These are phyloP conservation scores for Alternaria panax DNA, from an alignment of 2,329 filamentous ascomycete species.

Conservation along the genomic window DNA sequence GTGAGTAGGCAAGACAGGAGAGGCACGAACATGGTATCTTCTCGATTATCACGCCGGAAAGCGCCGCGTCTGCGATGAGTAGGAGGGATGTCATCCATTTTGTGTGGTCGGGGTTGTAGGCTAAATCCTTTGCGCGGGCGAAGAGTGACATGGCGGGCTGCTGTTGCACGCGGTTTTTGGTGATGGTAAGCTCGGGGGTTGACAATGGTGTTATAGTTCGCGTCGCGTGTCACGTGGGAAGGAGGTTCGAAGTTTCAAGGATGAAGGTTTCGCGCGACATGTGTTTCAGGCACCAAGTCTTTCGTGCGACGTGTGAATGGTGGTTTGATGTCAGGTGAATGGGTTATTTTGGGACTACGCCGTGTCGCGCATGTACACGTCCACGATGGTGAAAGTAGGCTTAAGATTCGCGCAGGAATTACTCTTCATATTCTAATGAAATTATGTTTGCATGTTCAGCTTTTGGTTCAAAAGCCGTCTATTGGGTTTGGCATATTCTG, in stretches of 20 bases:
- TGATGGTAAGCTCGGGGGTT: conserved; percentile 12
- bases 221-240: conserved; percentile 31
- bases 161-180: background rate
- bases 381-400: background rate
- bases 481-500: too few species aligned
- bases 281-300: conserved; percentile 36
- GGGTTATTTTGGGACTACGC: background rate
- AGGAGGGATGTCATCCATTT: conserved; percentile 72
- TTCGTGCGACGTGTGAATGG: conserved; percentile 5
- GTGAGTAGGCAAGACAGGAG: background rate
- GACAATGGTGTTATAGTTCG: conserved; percentile 30
- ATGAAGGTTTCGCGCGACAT: conserved; percentile 28
- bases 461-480: too few species aligned
- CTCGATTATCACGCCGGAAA: conserved; percentile 78
- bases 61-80: conserved; percentile 71
- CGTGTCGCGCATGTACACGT: background rate
- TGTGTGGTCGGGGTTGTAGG: conserved; percentile 63
- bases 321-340: conserved; percentile 11
- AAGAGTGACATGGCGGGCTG: conserved; percentile 48
- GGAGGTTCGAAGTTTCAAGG: conserved; percentile 33
- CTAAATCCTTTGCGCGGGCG: conserved; percentile 47
- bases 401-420: background rate
- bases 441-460: background rate
- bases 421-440: too few species aligned
- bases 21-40: conserved; percentile 79